Conservation (phyloP, 2,329 filamentous ascomycete species). For the Trichoderma sp. region DNA sequence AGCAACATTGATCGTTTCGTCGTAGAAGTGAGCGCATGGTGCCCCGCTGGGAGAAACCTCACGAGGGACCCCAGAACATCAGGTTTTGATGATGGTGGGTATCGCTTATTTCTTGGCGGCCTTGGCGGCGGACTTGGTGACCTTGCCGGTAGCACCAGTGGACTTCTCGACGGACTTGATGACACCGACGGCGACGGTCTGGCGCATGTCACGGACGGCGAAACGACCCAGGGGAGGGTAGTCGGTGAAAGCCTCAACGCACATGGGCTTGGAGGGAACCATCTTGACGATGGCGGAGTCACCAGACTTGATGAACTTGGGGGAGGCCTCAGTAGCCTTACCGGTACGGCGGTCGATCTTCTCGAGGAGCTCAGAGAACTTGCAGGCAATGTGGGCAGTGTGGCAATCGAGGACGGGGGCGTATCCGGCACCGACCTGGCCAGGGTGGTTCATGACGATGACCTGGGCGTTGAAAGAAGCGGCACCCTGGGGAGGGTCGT, state of each 20-base stretch:
- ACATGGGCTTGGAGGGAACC: constrained; percentile 99
- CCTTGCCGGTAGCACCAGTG: constrained; percentile 60
- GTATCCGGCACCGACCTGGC: constrained; percentile 98
- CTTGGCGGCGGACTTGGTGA: constrained; percentile 73
- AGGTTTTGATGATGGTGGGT: constrained; percentile 28
- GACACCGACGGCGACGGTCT: constrained; percentile 90
- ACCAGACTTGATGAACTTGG: constrained; percentile 99
- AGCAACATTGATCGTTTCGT: constrained; percentile 48
- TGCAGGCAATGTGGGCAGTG: constrained; percentile 99
- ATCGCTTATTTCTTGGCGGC: constrained; percentile 69
- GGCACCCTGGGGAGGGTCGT: constrained; percentile 87
- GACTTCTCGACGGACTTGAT: constrained; percentile 84
- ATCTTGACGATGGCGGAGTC: constrained; percentile 99
- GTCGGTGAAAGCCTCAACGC: constrained; percentile 99
- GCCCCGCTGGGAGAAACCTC: constrained; percentile 31
- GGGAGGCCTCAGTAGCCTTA: constrained; percentile 86
- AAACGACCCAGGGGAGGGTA: constrained; percentile 99
- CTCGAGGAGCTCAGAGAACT: constrained; percentile 98
- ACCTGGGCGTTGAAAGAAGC: constrained; percentile 99
- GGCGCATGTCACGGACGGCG: constrained; percentile 98
- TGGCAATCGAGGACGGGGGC: constrained; percentile 99
- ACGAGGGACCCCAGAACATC: constrained; percentile 33
- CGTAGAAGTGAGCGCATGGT: constrained; percentile 48
- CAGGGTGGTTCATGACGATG: constrained; percentile 99
- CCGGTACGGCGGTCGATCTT: constrained; percentile 99